Base-by-base conservation (phyloP, 2,329 filamentous ascomycete genomes). In the Thelonectria olida region DNA sequence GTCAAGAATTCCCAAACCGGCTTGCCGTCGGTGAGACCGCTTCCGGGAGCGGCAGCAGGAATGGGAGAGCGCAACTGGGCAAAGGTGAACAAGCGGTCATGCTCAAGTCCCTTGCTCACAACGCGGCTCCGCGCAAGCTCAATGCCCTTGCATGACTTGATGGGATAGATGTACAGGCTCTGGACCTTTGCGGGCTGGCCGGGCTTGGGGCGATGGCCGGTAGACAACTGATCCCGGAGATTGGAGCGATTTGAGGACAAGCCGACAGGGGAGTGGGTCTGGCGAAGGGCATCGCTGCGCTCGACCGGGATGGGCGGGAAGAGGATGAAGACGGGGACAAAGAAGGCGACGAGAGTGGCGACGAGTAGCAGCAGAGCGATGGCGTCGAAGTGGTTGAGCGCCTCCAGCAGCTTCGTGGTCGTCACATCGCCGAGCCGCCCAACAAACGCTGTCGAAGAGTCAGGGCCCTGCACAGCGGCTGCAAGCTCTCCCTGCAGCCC, bases 1-100 rank as follows among this genome's bases (percentile, higher is more conserved):
- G 91, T 92, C 74, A 93, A 81, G 73, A 92, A 90, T 13, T 88
- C 83, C 92, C 92, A 96, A 22, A 78, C 76, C 67, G 82, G 82
- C 48, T 76, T 72, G 54, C 75, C 74, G 65, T 79, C 77, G 17
- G 49, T 28, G 41, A 19, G 10, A 23, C 31, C 45, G 22, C 6
- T 34, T 13, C 54, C 27, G 15, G 31, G 28, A 27, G 45, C 38
- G 38, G 47, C 59, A 22, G 57, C 58, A 10, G 38, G 20, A 12
- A 36, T 28, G 5, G 56, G 36, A 44, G 60, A 20, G 34, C 57
- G 62, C 41, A 65, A 80, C 75, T 94, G 90, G 2, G 91, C 93
- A 73, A 97, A 92, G 48, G 88, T 90, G 80, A 93, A 97, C 67
- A 95, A 86, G 6, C 93, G 87, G 77, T 97, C 93, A 75, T 90